Base-by-base conservation (phyloP, 768 basidiomycete species). In the Kwoniella dendrophila region DNA sequence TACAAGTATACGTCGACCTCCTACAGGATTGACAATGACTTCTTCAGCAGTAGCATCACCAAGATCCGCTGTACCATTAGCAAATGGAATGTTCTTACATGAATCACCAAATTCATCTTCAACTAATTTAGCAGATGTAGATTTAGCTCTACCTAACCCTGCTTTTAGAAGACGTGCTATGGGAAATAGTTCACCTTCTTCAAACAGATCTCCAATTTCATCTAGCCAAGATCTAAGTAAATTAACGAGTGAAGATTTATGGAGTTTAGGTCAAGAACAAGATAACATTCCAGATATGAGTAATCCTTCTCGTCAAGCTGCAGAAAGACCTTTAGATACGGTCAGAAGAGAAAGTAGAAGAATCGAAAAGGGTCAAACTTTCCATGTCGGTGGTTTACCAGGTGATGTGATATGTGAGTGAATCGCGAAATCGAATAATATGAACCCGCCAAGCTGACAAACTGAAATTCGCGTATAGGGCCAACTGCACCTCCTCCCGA, bases 261-360 rank as follows among this genome's bases (percentile, higher is more conserved):
- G 73, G 73, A 48, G 49, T 4, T 27, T 75, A 43, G 70, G 63
- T 36, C 55, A 59, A 2, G 64, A 62, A 26, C 50, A 52, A 34
- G 62, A 66, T 14, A 54, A 64, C 18, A 43, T 59, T 11, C 71
- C 74, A 20, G 77, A 78, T 67, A 44, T 72, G 67, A 72, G 69
- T 45, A 79, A 79, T 63, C 78, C 78, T 0, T 60, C 56, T 36
- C 56, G 71, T 12, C 62, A 64, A 45, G 68, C 70, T n/a, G 61
- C 57, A 27, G 77, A 79, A 61, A 57, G 73, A 54, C 78, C 78
- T 8, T 45, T 78, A 27, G 74, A 77, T 54, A 79, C 78, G 10
- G 62, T 75, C 4, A 53, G 71, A 45, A 45, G 74, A 26, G 57
- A 74, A 60, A 74, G 72, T 44, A 74, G 63, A 50, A 32, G 62